phyloP scores from a whole-genome alignment of 805 yeast genomes.

The Saturnispora quitensis region DNA sequence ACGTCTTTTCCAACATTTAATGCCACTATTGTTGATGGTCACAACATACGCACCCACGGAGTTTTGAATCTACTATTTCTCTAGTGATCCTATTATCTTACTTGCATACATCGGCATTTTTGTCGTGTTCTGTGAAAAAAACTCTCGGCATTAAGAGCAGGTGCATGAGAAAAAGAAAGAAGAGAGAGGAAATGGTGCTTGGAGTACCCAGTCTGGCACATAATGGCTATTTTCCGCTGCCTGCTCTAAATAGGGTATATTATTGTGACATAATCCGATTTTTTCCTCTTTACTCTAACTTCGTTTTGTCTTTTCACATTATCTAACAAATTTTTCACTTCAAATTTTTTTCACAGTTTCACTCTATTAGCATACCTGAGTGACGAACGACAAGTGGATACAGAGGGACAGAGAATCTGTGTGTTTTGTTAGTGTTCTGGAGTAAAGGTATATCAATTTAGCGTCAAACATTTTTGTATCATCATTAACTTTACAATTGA shows the following conservation, averaged over 20 bases:
- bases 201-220: neutral
- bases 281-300: neutral
- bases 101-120: neutral
- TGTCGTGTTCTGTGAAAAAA: neutral
- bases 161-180: neutral
- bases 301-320: neutral
- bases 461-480: neutral
- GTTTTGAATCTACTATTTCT: neutral
- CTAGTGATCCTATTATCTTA: neutral
- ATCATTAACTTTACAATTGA: neutral
- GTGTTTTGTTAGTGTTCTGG: too few relatives aligned
- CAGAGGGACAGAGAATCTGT: too few relatives aligned
- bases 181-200: neutral
- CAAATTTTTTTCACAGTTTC: neutral
- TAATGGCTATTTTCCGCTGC: neutral
- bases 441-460: too few relatives aligned
- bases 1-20: too few relatives aligned
- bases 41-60: neutral
- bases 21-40: neutral
- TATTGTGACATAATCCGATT: neutral
- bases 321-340: neutral
- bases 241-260: neutral
- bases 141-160: neutral
- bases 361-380: too few relatives aligned
- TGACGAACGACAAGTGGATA: too few relatives aligned